Base-by-base conservation (phyloP, 306 rosid species). In the Datisca glomerata region DNA sequence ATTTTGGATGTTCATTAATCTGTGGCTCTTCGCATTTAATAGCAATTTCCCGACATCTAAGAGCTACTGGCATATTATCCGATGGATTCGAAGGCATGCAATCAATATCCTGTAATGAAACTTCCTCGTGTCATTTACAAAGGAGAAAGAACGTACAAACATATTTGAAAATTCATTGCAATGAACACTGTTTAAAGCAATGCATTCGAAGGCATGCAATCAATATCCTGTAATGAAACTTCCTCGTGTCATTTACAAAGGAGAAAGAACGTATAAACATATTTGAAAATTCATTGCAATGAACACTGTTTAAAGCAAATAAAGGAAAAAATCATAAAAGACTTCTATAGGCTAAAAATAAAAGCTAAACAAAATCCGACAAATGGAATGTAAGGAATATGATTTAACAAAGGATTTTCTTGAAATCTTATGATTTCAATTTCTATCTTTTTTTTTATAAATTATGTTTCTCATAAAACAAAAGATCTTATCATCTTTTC, bases 171-270 rank as follows among this genome's bases (percentile, higher is more conserved):
- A 7, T 33, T 11, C 24, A 39, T 18, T 33, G 32, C 14, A 13
- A 37, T 12, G 34, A 55, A 55, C 19, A n/a, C n/a, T n/a, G n/a
- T n/a, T n/a, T n/a, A n/a, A n/a, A n/a, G n/a, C 71, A 67, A 59
- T 24, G 80, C 91, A 63, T 75, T 72, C 51, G 43, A 50, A 41
- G 94, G 94, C 94, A 83, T 83, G 70, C 94, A 83, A 75, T 83
- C 86, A 56, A 79, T 73, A 65, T 83, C 94, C 94, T 83, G 69
- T n/a, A 25, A 58, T 49, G 35, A 44, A 59, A 32, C 9, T 29
- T 31, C 43, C 23, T 41, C 41, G 37, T 18, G 54, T 72, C 38
- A 72, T 29, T 47, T 24, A 37, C n/a, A n/a, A n/a, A n/a, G n/a
- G n/a, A 55, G 25, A 55, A 14, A 54, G 21, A 38, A 21, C 34